Evolutionary conservation across 140 eudicot genomes (phyloP).

Genomic region (Stevia rebaudiana): DNA sequence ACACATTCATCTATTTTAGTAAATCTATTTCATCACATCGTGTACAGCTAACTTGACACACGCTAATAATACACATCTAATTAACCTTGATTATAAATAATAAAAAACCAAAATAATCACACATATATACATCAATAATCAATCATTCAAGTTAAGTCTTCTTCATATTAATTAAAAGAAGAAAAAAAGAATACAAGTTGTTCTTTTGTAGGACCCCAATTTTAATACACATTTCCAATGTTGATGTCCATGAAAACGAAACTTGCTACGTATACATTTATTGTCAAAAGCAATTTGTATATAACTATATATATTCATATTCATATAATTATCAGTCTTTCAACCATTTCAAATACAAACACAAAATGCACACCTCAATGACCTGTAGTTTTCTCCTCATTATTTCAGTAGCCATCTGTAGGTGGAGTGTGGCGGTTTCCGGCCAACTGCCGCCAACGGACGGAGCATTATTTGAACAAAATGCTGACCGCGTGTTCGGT

Average conservation of each 20-base stretch:
- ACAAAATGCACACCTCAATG: conserved; percentile 12
- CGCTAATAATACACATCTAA: too few species aligned
- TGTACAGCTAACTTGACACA: too few species aligned
- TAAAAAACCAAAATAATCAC: too few species aligned
- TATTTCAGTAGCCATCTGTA: conserved; percentile 10
- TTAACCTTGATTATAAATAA: too few species aligned
- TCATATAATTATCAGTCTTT: conserved; percentile 19
- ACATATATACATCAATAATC: too few species aligned
- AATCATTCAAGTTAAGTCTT: background rate
- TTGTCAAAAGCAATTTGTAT: conserved; percentile 20
- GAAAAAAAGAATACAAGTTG: conserved; percentile 2
- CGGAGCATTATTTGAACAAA: conserved; percentile 32
- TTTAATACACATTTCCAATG: conserved; percentile 25
- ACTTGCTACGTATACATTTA: conserved; percentile 25
- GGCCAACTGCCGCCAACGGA: conserved; percentile 22
- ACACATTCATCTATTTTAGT: too few species aligned
- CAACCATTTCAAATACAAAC: conserved; percentile 18
- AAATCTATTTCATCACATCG: too few species aligned
- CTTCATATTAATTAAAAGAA: conserved; percentile 1
- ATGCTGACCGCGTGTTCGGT: conserved; percentile 44
- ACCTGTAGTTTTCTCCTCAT: conserved; percentile 23
- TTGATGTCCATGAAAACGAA: conserved; percentile 20
- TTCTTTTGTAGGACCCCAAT: conserved; percentile 18
- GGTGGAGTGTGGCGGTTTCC: conserved; percentile 24
- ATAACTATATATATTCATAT: conserved; percentile 19